These are phyloP conservation scores for Pyrenochaeta sp. DNA, from an alignment of 2,329 filamentous ascomycete genomes.

Conservation along the genomic window DNA sequence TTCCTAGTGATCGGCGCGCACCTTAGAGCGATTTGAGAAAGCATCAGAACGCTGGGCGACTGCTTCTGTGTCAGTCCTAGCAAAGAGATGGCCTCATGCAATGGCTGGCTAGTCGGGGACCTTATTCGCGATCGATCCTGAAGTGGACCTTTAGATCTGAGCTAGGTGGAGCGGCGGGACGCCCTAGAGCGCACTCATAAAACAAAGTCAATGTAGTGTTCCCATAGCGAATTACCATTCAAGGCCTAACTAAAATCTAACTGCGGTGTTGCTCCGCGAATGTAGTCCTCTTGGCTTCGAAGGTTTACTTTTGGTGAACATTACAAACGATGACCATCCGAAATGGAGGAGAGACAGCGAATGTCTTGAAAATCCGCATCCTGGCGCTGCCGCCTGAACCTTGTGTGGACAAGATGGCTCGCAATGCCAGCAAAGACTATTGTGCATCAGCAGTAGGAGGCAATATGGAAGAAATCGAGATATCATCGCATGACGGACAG, in stretches of 20 bases:
- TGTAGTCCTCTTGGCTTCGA: background rate
- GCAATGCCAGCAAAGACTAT: too few relatives aligned
- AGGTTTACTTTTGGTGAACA: background rate
- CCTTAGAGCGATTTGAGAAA: background rate
- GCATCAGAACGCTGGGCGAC: background rate
- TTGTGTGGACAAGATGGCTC: too few relatives aligned
- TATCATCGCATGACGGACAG: too few relatives aligned
- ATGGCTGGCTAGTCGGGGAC: background rate
- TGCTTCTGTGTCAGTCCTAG: background rate
- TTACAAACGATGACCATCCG: background rate
- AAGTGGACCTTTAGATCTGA: slow-evolving; percentile 1
- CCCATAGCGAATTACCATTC: background rate
- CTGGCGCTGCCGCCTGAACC: background rate
- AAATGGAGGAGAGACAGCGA: background rate
- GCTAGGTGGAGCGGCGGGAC: slow-evolving; percentile 1
- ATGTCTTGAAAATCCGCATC: background rate
- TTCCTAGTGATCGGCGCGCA: slow-evolving; percentile 9
- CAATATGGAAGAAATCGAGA: too few relatives aligned
- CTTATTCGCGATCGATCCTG: slow-evolving; percentile 11
- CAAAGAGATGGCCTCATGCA: too few relatives aligned
- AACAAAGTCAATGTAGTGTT: background rate
- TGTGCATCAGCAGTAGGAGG: too few relatives aligned
- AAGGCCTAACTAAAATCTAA: background rate
- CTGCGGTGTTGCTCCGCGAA: background rate
- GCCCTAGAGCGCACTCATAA: background rate